phyloP scores from a whole-genome alignment of 306 rosid genomes.

The Medicago truncatula region MtrunA17r5.0-ANR NC_053049.1:24684501-24685000 shows the following conservation, averaged over 20 bases:
- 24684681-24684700: conserved; percentile 81
- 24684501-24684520: background rate
- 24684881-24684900: conserved; percentile 52
- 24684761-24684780: conserved; percentile 51
- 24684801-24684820: conserved; percentile 52
- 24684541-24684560: background rate
- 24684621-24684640: conserved; percentile 73
- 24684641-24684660: conserved; percentile 81
- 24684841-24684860: conserved; percentile 37
- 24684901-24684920: conserved; percentile 53
- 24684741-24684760: conserved; percentile 69
- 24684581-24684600: background rate
- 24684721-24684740: conserved; percentile 74
- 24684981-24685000: background rate
- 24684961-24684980: conserved; percentile 7
- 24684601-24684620: background rate
- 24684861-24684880: conserved; percentile 49
- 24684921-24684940: conserved; percentile 77
- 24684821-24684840: conserved; percentile 39
- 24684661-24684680: conserved; percentile 84
- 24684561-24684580: background rate
- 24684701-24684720: conserved; percentile 60
- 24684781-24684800: conserved; percentile 65
- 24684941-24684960: conserved; percentile 53
- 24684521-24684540: conserved; percentile 6